These are phyloP conservation scores for Diutina mesorugosa DNA, from an alignment of 1,139 yeast species.

Conservation along the genomic window DNA sequence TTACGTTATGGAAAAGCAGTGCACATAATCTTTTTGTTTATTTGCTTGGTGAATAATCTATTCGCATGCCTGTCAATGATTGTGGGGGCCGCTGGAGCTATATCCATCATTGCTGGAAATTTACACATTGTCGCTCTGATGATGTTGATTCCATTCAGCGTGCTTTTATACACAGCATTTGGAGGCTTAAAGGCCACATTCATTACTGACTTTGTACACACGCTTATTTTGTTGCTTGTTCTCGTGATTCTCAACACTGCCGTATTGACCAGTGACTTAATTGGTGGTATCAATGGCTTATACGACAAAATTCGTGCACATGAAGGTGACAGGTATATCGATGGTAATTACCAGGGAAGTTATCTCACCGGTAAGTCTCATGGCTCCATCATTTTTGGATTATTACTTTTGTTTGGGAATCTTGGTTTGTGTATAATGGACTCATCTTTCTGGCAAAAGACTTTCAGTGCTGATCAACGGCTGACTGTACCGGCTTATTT, in stretches of 20 bases:
- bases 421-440: conserved; percentile 20
- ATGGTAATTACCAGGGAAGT: conserved; percentile 22
- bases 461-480: conserved; percentile 19
- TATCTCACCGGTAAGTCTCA: conserved; percentile 20
- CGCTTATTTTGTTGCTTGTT: not conserved
- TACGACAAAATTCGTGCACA: conserved; percentile 11
- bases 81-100: conserved; percentile 24
- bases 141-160: conserved; percentile 24
- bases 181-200: conserved; percentile 91
- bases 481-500: conserved; percentile 26
- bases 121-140: conserved; percentile 19
- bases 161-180: conserved; percentile 39
- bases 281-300: conserved; percentile 19
- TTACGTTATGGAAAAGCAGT: conserved; percentile 17
- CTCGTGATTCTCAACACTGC: conserved; percentile 12
- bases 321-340: conserved; percentile 12
- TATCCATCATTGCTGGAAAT: conserved; percentile 20
- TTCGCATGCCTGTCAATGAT: conserved; percentile 22
- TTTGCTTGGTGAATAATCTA: conserved; percentile 18
- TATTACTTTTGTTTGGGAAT: conserved; percentile 17
- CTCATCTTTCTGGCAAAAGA: conserved; percentile 21
- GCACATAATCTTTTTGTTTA: conserved; percentile 18
- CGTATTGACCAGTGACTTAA: conserved; percentile 12
- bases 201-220: conserved; percentile 11
- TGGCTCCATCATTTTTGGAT: conserved; percentile 17